These are phyloP conservation scores for Neobulgaria alba DNA, from an alignment of 2,329 filamentous ascomycete species.

Conservation along the genomic window DNA sequence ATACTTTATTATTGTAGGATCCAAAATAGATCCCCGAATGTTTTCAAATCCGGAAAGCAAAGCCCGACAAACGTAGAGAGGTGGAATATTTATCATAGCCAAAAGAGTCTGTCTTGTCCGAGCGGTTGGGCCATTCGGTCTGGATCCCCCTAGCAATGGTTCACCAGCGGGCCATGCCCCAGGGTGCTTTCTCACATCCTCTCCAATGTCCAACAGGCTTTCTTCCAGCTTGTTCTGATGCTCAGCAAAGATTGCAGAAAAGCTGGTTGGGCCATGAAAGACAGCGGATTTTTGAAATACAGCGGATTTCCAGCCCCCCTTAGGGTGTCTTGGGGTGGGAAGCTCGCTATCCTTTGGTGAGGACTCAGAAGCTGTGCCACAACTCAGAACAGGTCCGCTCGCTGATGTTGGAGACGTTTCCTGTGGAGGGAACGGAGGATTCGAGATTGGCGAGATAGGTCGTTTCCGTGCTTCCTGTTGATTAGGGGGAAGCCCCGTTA, in stretches of 20 bases:
- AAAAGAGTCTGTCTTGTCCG: conserved; percentile 18
- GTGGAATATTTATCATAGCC: conserved; percentile 21
- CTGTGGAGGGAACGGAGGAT: not conserved
- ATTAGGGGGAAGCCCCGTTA: not conserved
- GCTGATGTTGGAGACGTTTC: not conserved
- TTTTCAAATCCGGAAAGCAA: conserved; percentile 10
- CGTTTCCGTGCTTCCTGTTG: not conserved
- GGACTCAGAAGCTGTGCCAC: too few species aligned
- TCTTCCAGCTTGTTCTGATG: conserved; percentile 12
- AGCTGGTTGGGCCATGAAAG: conserved; percentile 24
- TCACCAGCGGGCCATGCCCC: conserved; percentile 20
- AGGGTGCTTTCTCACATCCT: conserved; percentile 21
- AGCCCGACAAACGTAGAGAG: conserved; percentile 17
- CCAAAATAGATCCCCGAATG: conserved; percentile 10
- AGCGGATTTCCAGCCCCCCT: conserved; percentile 14
- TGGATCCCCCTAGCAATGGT: conserved; percentile 18
- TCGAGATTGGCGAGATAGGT: not conserved
- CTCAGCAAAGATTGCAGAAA: conserved; percentile 23
- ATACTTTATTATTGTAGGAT: conserved; percentile 18
- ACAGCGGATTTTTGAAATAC: conserved; percentile 16
- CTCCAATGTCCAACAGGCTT: conserved; percentile 20
- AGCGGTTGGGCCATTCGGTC: conserved; percentile 16
- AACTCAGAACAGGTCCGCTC: too few species aligned
- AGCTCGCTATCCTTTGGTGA: too few species aligned
- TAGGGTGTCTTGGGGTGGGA: conserved; percentile 2